A percentile compares a stretch with the other conserved stretches of the same genome.
Conservation (phyloP, 768 basidiomycete species). For the Hemileccinum impolitum region DNA sequence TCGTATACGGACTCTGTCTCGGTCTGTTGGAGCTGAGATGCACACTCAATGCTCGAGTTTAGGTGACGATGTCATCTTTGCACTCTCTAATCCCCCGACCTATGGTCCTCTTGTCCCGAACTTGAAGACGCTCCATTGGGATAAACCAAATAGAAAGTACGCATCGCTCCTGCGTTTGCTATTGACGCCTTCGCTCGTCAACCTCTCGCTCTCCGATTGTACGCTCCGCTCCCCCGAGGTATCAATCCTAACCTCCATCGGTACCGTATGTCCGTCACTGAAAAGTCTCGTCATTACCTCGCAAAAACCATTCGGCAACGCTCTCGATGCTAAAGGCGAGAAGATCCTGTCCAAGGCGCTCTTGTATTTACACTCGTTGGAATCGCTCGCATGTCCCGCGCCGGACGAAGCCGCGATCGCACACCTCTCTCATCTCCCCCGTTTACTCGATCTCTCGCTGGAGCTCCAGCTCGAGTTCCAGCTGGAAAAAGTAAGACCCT, state of each 20-base stretch:
- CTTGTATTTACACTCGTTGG: conserved; percentile 14
- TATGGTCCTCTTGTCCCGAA: conserved; percentile 20
- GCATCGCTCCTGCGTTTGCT: conserved; percentile 20
- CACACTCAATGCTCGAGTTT: conserved; percentile 2
- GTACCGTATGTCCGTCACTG: conserved; percentile 20
- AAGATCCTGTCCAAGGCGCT: conserved; percentile 22
- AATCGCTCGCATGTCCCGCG: conserved; percentile 16
- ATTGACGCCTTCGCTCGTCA: conserved; percentile 20
- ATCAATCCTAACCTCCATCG: conserved; percentile 19
- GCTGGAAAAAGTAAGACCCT: conserved; percentile 11
- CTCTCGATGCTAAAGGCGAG: conserved; percentile 11
- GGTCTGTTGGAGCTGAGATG: not conserved
- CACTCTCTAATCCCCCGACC: conserved; percentile 23
- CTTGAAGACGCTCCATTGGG: conserved; percentile 22
- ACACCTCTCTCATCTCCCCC: conserved; percentile 22
- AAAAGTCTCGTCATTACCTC: conserved; percentile 9
- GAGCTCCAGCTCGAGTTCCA: conserved; percentile 13
- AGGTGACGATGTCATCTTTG: conserved; percentile 22
- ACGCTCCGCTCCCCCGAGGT: conserved; percentile 14
- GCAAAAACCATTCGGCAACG: not conserved
- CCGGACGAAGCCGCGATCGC: conserved; percentile 20
- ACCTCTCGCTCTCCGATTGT: conserved; percentile 9
- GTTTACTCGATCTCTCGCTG: conserved; percentile 13
- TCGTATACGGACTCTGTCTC: conserved; percentile 16
- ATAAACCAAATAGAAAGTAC: conserved; percentile 9